Conservation (phyloP, 495 filamentous ascomycete genomes). For the Xylaria castorea region DNA sequence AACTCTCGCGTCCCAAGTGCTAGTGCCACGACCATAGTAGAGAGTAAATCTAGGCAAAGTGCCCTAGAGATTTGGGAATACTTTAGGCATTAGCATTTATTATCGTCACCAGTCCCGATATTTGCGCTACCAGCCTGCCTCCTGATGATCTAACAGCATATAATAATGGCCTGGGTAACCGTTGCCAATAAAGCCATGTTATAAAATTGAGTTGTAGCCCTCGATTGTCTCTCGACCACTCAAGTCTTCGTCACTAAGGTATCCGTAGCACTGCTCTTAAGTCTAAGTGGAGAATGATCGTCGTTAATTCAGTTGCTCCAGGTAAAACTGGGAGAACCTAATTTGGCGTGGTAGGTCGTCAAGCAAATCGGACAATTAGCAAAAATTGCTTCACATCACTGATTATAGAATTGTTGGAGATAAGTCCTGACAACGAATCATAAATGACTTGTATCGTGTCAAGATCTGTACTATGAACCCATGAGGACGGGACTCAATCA, state of each 20-base stretch:
- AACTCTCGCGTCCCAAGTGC: background rate
- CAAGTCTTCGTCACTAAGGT: conserved; percentile 37
- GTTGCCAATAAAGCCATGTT: background rate
- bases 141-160: background rate
- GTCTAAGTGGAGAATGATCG: conserved; percentile 24
- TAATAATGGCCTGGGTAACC: background rate
- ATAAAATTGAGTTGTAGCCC: conserved; percentile 37
- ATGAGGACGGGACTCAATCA: conserved; percentile 48
- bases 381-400: conserved; percentile 24
- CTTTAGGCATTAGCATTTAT: background rate
- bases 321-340: conserved; percentile 14
- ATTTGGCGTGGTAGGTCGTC: background rate
- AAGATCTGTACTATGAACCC: conserved; percentile 35
- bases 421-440: conserved; percentile 36
- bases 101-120: background rate
- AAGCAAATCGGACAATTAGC: conserved; percentile 7
- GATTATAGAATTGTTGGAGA: conserved; percentile 40
- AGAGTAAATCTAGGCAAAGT: background rate
- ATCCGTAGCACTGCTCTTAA: conserved; percentile 42
- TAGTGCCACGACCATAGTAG: background rate
- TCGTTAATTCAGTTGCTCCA: conserved; percentile 31
- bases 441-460: conserved; percentile 33
- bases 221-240: conserved; percentile 36
- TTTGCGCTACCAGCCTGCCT: background rate
- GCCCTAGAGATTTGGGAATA: background rate